Evolutionary conservation across 2,329 filamentous ascomycete genomes (phyloP), one percentile per base, ranked within the genome.

Genomic region (Cladosporium sp.): DNA sequence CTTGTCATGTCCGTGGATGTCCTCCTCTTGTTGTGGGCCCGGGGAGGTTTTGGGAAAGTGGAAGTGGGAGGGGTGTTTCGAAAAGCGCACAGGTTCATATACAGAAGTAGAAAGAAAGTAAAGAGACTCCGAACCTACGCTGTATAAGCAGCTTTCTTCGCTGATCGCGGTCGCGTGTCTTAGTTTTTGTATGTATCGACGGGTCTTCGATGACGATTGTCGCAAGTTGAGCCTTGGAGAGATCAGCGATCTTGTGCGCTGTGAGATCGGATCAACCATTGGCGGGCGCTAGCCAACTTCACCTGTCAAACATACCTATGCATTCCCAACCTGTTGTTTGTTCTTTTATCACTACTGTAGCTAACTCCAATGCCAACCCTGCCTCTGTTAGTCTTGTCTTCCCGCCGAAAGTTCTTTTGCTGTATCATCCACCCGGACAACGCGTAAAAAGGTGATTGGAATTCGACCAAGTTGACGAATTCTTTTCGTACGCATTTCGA

Each of bases 51-150:
- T 15, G 18, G 2, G 35, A 32, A 33, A 25, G 36, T 18, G 38
- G 18, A 22, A 20, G n/a, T 2, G 29, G 45, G 36, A 35, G 36
- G 16, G 38, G 18, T 48, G 18, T 33, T 48, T 36, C 36, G 45
- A 9, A 40, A 48, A 18, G 45, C 36, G 20, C 45, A 48, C 12
- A 48, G 27, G 13, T 48, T 48, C 36, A 40, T 35, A n/a, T 22
- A 18, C 25, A 16, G 20, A 11, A 11, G 18, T 19, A 29, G 13
- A 25, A 45, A 29, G 9, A 5, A 9, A 35, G 15, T n/a, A 35
- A 35, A 35, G 32, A 35, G 15, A 35, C 12, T 7, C 13, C 15
- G 4, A 15, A 35, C 32, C 32, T 35, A 35, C 32, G 32, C 32
- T 35, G 32, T 35, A 35, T 35, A 35, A n/a, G 9, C 22, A 27